phyloP scores from a whole-genome alignment of 2,329 filamentous ascomycete genomes.

The Pseudogymnoascus sp. region DNA sequence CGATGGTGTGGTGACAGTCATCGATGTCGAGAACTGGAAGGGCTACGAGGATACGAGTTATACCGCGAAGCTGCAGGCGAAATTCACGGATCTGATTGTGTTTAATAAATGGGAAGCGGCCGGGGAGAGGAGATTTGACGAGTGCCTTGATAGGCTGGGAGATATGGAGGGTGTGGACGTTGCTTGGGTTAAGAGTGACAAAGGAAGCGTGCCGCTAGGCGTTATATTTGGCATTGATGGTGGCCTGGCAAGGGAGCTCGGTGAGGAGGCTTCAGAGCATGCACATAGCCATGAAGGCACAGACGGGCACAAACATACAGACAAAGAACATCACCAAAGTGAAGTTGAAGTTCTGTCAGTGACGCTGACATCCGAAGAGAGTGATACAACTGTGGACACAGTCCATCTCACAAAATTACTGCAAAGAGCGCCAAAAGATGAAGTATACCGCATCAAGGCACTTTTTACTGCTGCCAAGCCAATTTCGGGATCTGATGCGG shows the following conservation, averaged over 20 bases:
- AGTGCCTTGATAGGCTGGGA: conserved; percentile 56
- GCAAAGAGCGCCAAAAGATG: conserved; percentile 72
- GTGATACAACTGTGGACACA: conserved; percentile 39
- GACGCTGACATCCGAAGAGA: conserved; percentile 44
- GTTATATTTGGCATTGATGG: conserved; percentile 84
- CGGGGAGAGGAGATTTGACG: conserved; percentile 52
- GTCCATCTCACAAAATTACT: conserved; percentile 60
- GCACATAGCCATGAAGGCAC: conserved; percentile 33
- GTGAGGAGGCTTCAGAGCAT: conserved; percentile 33
- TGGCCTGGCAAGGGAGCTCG: conserved; percentile 55
- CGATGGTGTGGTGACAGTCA: conserved; percentile 62
- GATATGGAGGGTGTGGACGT: conserved; percentile 56
- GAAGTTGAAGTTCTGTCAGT: conserved; percentile 90
- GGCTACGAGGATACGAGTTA: conserved; percentile 64
- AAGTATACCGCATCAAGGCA: conserved; percentile 91
- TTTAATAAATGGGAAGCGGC: conserved; percentile 66
- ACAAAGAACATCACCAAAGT: conserved; percentile 54
- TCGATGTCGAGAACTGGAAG: conserved; percentile 69
- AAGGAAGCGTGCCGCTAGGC: conserved; percentile 67
- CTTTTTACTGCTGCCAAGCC: conserved; percentile 40
- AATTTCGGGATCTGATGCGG: conserved; percentile 43
- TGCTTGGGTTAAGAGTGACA: conserved; percentile 77
- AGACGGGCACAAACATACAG: conserved; percentile 24
- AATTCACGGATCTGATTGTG: conserved; percentile 63
- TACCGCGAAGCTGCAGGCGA: conserved; percentile 63